Conservation (phyloP, 306 rosid genomes). For the Quillaja saponaria region DNA sequence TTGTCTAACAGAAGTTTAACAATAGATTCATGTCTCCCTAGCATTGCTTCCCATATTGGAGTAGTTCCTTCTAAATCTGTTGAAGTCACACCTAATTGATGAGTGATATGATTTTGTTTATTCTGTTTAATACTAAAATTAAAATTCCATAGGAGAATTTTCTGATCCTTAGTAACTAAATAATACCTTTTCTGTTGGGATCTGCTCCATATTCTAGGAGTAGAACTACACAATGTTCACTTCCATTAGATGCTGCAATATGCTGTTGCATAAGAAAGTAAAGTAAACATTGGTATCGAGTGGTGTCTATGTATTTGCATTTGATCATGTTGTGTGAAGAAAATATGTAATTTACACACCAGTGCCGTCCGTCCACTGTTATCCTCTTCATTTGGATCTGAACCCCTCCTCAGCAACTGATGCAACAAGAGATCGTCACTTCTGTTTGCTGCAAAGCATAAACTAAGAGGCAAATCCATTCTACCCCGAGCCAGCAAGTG, state of each 20-base stretch:
- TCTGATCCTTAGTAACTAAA: not conserved
- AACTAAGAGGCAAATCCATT: slow-evolving; percentile 60
- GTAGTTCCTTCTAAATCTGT: slow-evolving; percentile 59
- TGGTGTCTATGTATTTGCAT: not conserved
- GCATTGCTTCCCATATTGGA: slow-evolving; percentile 62
- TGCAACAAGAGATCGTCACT: slow-evolving; percentile 50
- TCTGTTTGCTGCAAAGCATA: slow-evolving; percentile 65
- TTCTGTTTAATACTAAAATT: not conserved
- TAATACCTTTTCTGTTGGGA: slow-evolving; percentile 61
- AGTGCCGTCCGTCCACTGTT: slow-evolving; percentile 54
- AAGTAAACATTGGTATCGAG: not conserved
- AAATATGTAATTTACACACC: slow-evolving; percentile 38
- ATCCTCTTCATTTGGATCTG: slow-evolving; percentile 70
- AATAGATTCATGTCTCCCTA: slow-evolving; percentile 40
- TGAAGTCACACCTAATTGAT: slow-evolving; percentile 9
- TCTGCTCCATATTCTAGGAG: slow-evolving; percentile 62
- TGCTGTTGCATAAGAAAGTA: slow-evolving; percentile 47
- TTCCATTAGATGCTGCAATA: slow-evolving; percentile 65
- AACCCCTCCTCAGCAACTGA: slow-evolving; percentile 52
- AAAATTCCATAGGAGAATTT: not conserved
- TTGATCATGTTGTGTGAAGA: not conserved
- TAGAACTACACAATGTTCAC: slow-evolving; percentile 43
- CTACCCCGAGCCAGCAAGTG: slow-evolving; percentile 56
- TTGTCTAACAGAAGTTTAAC: slow-evolving; percentile 48
- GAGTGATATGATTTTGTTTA: not conserved